Conservation (phyloP, 164 flowering plant species). For the Dillenia suffruticosa region DNA sequence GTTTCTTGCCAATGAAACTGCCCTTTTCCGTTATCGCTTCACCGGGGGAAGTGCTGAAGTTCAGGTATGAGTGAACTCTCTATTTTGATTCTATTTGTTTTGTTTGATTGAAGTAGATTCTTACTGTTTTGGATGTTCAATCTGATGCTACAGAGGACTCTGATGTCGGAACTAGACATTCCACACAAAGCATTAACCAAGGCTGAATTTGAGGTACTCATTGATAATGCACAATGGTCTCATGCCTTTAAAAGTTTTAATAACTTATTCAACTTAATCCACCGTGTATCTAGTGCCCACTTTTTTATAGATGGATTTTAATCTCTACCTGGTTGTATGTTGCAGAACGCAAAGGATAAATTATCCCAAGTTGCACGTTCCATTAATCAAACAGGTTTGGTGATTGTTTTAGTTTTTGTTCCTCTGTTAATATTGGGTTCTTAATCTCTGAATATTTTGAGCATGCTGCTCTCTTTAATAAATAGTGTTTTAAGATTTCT, state of each 20-base stretch:
- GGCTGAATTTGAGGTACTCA: constrained; percentile 68
- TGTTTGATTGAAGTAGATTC: not conserved
- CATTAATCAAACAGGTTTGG: constrained; percentile 20
- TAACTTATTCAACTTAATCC: no score
- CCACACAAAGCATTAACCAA: constrained; percentile 59
- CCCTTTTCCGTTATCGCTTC: constrained; percentile 76
- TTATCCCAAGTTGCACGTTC: constrained; percentile 75
- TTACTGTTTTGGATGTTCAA: not conserved
- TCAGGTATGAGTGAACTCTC: constrained; percentile 44
- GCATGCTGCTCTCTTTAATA: no score
- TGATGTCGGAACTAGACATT: constrained; percentile 62
- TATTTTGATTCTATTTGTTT: not conserved
- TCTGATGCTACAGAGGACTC: constrained; percentile 37
- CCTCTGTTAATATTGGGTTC: not conserved
- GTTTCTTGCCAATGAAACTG: constrained; percentile 84
- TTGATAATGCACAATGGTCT: not conserved
- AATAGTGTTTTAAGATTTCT: no score
- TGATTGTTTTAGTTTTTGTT: not conserved
- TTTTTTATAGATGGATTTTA: not conserved
- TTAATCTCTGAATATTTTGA: no score
- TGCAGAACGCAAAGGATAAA: constrained; percentile 69
- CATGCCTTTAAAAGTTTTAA: no score
- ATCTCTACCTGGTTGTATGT: not conserved
- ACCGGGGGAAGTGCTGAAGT: constrained; percentile 35
- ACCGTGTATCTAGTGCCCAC: no score